Conservation (phyloP, 192 early-diverging fungal genomes). For the Spizellomyces punctatus region DNA sequence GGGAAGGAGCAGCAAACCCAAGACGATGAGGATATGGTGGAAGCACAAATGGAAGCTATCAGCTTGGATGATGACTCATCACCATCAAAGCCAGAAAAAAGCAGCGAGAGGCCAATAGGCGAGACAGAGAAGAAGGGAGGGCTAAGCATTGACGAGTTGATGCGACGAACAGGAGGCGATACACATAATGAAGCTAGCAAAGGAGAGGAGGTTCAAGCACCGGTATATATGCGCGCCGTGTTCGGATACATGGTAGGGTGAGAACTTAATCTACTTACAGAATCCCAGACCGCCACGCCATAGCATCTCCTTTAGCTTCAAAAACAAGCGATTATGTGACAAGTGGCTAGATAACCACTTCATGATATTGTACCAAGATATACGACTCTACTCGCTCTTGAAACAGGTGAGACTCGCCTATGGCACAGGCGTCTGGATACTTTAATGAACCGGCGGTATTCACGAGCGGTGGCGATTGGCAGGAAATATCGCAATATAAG, state of each 20-base stretch:
- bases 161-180: constrained; percentile 42
- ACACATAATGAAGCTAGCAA: neutral
- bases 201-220: constrained; percentile 22
- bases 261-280: constrained; percentile 19
- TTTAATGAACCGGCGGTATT: constrained; percentile 26
- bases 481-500: constrained; percentile 79
- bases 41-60: constrained; percentile 53
- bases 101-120: constrained; percentile 7
- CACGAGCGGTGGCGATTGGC: neutral
- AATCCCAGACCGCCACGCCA: constrained; percentile 42
- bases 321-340: constrained; percentile 96
- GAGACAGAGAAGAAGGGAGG: constrained; percentile 19
- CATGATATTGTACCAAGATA: constrained; percentile 97
- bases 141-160: constrained; percentile 52
- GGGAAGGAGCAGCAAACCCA: constrained; percentile 23
- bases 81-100: neutral
- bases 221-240: constrained; percentile 23
- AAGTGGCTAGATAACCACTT: constrained; percentile 99
- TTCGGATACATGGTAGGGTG: neutral
- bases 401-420: constrained; percentile 52
- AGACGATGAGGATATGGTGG: constrained; percentile 32
- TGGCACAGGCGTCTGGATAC: constrained; percentile 4
- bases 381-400: constrained; percentile 92
- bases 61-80: constrained; percentile 36
- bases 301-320: constrained; percentile 69